phyloP scores from a whole-genome alignment of 2,329 filamentous ascomycete genomes.

The Magnaporthiopsis poae region DNA sequence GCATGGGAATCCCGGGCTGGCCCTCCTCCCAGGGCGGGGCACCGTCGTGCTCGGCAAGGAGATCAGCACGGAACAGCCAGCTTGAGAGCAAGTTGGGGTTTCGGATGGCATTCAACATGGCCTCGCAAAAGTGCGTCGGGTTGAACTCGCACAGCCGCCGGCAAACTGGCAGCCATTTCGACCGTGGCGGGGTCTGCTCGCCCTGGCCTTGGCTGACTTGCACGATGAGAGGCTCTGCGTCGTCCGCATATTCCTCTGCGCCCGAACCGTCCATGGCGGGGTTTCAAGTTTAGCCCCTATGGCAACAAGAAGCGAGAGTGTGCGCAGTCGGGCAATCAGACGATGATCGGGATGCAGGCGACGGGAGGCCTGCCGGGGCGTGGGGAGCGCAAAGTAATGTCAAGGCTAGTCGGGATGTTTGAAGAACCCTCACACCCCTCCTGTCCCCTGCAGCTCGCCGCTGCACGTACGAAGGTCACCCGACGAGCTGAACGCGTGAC shows the following conservation, averaged over 20 bases:
- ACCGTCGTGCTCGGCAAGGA: constrained; percentile 43
- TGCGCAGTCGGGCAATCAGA: background rate
- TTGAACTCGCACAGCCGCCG: constrained; percentile 52
- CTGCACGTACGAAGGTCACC: background rate
- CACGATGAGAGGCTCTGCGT: constrained; percentile 10
- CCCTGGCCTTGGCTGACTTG: constrained; percentile 2
- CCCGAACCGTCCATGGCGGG: background rate
- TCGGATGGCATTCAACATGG: constrained; percentile 64
- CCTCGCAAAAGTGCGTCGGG: constrained; percentile 50
- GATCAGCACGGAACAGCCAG: constrained; percentile 69
- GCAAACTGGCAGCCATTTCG: constrained; percentile 44
- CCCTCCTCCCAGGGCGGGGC: constrained; percentile 16
- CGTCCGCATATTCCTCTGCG: constrained; percentile 9
- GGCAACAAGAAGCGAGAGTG: background rate
- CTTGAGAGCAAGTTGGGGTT: constrained; percentile 74
- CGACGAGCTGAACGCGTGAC: background rate
- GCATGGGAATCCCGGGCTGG: constrained; percentile 30
- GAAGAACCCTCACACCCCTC: background rate
- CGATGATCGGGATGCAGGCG: background rate
- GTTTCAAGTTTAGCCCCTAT: background rate
- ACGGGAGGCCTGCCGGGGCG: background rate
- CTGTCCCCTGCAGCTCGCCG: background rate
- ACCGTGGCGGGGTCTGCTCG: constrained; percentile 2
- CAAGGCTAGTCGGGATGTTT: too few relatives aligned
- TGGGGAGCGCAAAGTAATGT: too few relatives aligned